Evolutionary conservation across 2,329 filamentous ascomycete species (phyloP), one percentile per base, ranked within the genome.

Genomic region (Fusarium dimerum): DNA sequence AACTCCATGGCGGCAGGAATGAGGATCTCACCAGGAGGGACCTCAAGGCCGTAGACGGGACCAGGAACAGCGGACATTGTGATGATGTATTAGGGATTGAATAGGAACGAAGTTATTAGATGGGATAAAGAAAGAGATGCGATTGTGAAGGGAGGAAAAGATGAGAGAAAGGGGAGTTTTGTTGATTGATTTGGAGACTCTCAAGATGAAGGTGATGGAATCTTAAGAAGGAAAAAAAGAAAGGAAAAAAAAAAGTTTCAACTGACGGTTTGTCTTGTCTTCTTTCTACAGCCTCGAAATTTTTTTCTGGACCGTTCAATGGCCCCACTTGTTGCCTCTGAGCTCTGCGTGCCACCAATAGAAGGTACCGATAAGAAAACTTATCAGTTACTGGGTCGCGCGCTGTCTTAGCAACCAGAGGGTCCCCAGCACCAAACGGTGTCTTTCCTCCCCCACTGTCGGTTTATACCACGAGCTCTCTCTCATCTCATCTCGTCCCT

Each of bases 11-110:
- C 79, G 52, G 90, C 91, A 62, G 90, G 88, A 66, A 97, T 85
- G 72, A 94, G 79, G 71, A 91, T 79, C 75, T 90, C 90, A 69
- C 89, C 90, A 65, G 90, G 82, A 65, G 92, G 92, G 75, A 97
- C 89, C 80, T 91, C 87, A 64, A 97, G 88, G 76, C 92, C 92
- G 73, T 94, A 99, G 71, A 97, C 82, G 72, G 89, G 90, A 74
- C 94, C 89, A 60, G 83, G 81, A 67, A 81, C 69, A 60, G 79
- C 71, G 73, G 81, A 76, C 83, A 86, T 86, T 63, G 64, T 77
- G 63, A 52, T 47, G 44, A 45, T n/a, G 43, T 52, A 47, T 43
- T 54, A 45, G 39, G 36, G 36, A 51, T 47, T 26, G 26, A 30
- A 18, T 30, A 13, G 17, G 48, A 39, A 43, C 40, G 30, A 46